phyloP scores from a whole-genome alignment of 352 stramenopile species.

The Globisporangium irregulare region DNA sequence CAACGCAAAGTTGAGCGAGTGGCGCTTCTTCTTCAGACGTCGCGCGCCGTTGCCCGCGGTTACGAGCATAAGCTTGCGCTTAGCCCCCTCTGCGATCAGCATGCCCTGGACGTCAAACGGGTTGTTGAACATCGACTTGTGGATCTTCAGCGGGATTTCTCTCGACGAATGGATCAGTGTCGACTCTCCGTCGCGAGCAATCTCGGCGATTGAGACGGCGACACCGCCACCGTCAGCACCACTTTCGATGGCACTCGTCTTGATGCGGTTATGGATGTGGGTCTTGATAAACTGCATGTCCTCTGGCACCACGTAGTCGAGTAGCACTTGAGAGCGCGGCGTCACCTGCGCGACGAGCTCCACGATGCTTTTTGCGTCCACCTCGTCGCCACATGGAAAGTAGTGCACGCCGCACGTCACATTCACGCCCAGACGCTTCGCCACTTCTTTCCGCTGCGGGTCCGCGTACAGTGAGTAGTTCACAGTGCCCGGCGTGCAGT shows the following conservation, averaged over 20 bases:
- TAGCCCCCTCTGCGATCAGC: conserved; percentile 64
- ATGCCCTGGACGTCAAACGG: conserved; percentile 70
- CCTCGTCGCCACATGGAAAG: conserved; percentile 81
- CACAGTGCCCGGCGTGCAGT: conserved; percentile 72
- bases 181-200: conserved; percentile 24
- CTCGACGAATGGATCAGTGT: conserved; percentile 37
- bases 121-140: conserved; percentile 86
- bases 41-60: conserved; percentile 58
- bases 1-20: conserved; percentile 70
- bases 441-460: conserved; percentile 61
- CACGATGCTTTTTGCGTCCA: conserved; percentile 82
- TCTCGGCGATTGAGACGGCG: conserved; percentile 16
- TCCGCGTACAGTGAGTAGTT: conserved; percentile 85
- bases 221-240: neutral
- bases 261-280: conserved; percentile 53
- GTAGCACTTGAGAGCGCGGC: conserved; percentile 62
- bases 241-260: conserved; percentile 4
- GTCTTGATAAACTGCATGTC: conserved; percentile 68
- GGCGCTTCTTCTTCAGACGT: conserved; percentile 86
- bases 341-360: conserved; percentile 58
- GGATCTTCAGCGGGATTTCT: conserved; percentile 74
- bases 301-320: conserved; percentile 57
- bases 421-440: conserved; percentile 64
- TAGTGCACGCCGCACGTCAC: conserved; percentile 82
- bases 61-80: conserved; percentile 80